Evolutionary conservation across 306 rosid genomes (phyloP).

Genomic region (Prosopis cineraria): DNA sequence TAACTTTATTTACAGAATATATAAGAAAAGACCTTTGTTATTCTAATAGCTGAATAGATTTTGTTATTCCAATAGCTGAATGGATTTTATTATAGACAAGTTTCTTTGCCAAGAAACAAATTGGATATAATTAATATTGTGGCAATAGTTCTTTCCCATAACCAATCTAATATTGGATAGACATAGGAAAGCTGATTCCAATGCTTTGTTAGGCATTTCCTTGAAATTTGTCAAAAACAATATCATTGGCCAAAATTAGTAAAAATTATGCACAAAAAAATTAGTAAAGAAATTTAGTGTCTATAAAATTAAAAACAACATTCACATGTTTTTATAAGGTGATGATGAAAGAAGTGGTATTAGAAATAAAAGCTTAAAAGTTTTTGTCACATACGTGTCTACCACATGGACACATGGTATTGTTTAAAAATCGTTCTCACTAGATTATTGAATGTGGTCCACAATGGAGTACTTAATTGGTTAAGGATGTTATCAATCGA

Average conservation of each 20-base stretch:
- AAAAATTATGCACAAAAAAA: not conserved
- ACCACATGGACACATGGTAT: conserved; percentile 6
- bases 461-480: not conserved
- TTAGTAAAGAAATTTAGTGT: not conserved
- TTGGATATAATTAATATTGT: conserved; percentile 72
- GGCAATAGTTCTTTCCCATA: conserved; percentile 75
- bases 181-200: conserved; percentile 56
- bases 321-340: not conserved
- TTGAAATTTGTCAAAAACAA: conserved; percentile 37
- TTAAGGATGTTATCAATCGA: no score
- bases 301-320: no score
- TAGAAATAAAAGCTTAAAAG: not conserved
- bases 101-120: conserved; percentile 75
- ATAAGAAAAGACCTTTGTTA: no score
- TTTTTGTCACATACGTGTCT: not conserved
- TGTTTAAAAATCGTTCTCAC: not conserved
- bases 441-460: not conserved
- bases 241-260: conserved; percentile 16
- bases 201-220: conserved; percentile 65
- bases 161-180: conserved; percentile 63
- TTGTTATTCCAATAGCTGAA: conserved; percentile 63
- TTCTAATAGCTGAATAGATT: no score
- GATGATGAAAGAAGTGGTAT: not conserved
- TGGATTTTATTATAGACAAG: conserved; percentile 75
- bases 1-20: no score